Percentiles rank a stretch among this genome's conserved stretches.
Evolutionary conservation across 2,329 filamentous ascomycete genomes (phyloP).

Genomic region (Penicillium paneum): DNA sequence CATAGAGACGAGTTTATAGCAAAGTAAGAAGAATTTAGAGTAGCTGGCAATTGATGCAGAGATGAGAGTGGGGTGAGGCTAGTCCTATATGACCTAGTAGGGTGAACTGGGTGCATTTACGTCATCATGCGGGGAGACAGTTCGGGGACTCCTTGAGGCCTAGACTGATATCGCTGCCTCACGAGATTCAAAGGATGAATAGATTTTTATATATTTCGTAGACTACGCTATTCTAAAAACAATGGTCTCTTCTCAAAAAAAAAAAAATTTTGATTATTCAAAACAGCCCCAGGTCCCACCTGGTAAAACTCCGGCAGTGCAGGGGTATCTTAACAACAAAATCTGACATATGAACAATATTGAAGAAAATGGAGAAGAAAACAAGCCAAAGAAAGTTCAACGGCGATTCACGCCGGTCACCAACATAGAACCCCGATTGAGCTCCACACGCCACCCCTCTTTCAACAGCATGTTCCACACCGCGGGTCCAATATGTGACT

Average conservation of each 20-base stretch:
- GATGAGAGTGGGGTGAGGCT: conserved; percentile 2
- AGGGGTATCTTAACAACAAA: conserved; percentile 7
- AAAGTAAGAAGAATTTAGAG: neutral
- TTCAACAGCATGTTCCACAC: conserved; percentile 72
- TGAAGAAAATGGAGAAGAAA: neutral
- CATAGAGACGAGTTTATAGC: conserved; percentile 21
- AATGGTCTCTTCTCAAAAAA: neutral
- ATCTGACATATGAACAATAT: neutral
- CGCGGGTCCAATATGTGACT: conserved; percentile 70
- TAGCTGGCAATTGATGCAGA: neutral
- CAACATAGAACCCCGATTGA: conserved; percentile 66
- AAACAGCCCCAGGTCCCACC: neutral
- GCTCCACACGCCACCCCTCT: conserved; percentile 80
- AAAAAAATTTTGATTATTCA: neutral
- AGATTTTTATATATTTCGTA: neutral
- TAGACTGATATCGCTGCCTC: neutral
- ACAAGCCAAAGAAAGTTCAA: conserved; percentile 11
- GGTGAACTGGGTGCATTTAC: conserved; percentile 18
- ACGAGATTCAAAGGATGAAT: neutral
- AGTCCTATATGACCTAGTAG: conserved; percentile 1
- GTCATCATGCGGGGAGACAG: conserved; percentile 30
- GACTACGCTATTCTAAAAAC: neutral
- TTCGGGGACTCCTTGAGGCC: neutral
- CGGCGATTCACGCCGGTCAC: conserved; percentile 58
- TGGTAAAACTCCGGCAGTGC: conserved; percentile 8